These are phyloP conservation scores for Hsuehochloa calcarea DNA, from an alignment of 176 grass and related monocot species.

Conservation along the genomic window DNA sequence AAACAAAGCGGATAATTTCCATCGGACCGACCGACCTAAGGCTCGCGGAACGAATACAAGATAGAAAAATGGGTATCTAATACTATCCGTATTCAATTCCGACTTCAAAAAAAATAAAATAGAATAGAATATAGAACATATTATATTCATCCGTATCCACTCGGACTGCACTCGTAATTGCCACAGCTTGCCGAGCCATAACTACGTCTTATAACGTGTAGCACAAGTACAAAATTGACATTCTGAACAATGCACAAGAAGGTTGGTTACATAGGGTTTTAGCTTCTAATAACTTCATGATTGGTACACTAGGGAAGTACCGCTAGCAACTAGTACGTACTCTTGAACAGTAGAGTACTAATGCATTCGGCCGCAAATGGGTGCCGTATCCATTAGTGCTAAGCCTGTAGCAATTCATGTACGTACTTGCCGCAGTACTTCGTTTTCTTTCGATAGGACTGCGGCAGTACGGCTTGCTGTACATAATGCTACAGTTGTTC, in stretches of 20 bases:
- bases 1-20: no score
- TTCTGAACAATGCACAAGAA: not conserved
- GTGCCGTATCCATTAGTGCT: no score
- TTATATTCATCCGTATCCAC: no score
- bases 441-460: not conserved
- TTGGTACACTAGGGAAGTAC: not conserved
- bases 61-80: no score
- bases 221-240: not conserved
- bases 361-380: not conserved
- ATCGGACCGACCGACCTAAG: no score
- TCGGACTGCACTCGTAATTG: not conserved
- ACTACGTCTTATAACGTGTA: not conserved
- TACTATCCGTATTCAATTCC: no score
- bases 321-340: not conserved
- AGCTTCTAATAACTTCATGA: not conserved
- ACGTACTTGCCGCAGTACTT: not conserved
- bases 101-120: no score
- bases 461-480: no score
- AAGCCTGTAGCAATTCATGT: not conserved
- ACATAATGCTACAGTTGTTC: constrained; percentile 1
- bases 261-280: not conserved
- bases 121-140: no score
- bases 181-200: not conserved
- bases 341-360: not conserved
- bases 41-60: no score